Conservation (phyloP, 2,329 filamentous ascomycete species). For the Penicillium sp. region DNA sequence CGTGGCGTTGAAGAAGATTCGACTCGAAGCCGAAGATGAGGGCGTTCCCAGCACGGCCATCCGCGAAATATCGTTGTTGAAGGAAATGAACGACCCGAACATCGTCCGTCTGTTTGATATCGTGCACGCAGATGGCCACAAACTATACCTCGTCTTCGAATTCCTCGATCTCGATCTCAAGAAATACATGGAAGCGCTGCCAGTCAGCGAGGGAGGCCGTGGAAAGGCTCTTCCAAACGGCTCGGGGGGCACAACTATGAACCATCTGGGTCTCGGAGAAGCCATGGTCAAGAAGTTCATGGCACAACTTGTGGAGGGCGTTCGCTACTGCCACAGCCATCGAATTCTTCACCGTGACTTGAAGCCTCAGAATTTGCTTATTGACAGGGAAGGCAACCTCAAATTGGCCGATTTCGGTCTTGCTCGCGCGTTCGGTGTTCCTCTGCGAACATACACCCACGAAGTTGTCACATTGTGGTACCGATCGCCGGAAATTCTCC, state of each 20-base stretch:
- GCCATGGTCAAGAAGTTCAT: conserved; percentile 91
- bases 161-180: conserved; percentile 89
- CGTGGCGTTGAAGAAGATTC: conserved; percentile 91
- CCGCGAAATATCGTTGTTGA: conserved; percentile 87
- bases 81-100: conserved; percentile 90
- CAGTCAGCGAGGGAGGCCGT: conserved; percentile 76
- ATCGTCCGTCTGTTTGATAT: conserved; percentile 88
- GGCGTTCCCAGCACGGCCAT: conserved; percentile 90
- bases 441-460: conserved; percentile 86
- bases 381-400: conserved; percentile 79
- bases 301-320: conserved; percentile 77
- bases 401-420: conserved; percentile 90
- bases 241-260: conserved; percentile 55
- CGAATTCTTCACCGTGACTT: conserved; percentile 82
- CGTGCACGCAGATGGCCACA: conserved; percentile 89
- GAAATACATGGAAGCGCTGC: conserved; percentile 92
- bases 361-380: conserved; percentile 87
- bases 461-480: conserved; percentile 96
- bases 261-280: conserved; percentile 68
- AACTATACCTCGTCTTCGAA: conserved; percentile 89
- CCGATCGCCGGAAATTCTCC: conserved; percentile 81
- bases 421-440: conserved; percentile 85
- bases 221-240: conserved; percentile 82
- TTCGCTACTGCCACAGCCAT: conserved; percentile 85
- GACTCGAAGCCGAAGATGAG: conserved; percentile 91